A percentile compares a stretch with the other conserved stretches of the same genome.
These are phyloP conservation scores for Cryomyces minteri DNA, from an alignment of 495 filamentous ascomycete species.

Conservation along the genomic window DNA sequence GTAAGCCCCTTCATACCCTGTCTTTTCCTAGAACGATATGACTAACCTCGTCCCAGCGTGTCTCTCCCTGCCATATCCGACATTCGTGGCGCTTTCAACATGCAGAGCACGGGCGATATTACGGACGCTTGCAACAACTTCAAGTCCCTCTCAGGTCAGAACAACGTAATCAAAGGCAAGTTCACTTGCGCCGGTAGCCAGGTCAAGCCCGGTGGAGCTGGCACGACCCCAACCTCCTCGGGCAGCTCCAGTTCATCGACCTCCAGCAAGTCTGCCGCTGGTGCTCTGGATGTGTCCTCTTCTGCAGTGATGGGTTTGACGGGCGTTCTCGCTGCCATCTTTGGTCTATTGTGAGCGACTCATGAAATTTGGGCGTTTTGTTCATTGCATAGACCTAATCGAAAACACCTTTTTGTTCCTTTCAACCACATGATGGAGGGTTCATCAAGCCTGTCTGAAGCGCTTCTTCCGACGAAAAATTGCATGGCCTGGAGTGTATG, in stretches of 20 bases:
- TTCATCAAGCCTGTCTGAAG: no score
- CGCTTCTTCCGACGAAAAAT: no score
- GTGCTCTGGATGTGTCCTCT: conserved; percentile 11
- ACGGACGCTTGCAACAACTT: conserved; percentile 13
- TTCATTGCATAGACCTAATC: conserved; percentile 15
- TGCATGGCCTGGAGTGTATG: no score
- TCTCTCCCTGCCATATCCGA: conserved; percentile 47
- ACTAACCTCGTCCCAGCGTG: conserved; percentile 30
- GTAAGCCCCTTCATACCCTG: conserved; percentile 33
- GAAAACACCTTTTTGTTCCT: neutral
- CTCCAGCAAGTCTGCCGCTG: conserved; percentile 8
- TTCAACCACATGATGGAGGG: no score
- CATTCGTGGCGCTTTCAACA: conserved; percentile 75
- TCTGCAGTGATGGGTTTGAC: conserved; percentile 13
- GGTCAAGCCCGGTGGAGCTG: conserved; percentile 10
- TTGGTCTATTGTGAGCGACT: conserved; percentile 18
- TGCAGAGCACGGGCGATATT: conserved; percentile 44
- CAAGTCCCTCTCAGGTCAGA: conserved; percentile 33
- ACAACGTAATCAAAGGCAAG: conserved; percentile 23
- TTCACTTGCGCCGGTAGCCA: conserved; percentile 22
- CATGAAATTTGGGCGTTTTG: conserved; percentile 8
- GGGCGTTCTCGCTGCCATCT: conserved; percentile 20
- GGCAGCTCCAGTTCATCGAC: conserved; percentile 8
- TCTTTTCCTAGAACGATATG: neutral
- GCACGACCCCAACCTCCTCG: conserved; percentile 7